Evolutionary conservation across 805 yeast species (phyloP).

Genomic region (Lachancea meyersii): DNA sequence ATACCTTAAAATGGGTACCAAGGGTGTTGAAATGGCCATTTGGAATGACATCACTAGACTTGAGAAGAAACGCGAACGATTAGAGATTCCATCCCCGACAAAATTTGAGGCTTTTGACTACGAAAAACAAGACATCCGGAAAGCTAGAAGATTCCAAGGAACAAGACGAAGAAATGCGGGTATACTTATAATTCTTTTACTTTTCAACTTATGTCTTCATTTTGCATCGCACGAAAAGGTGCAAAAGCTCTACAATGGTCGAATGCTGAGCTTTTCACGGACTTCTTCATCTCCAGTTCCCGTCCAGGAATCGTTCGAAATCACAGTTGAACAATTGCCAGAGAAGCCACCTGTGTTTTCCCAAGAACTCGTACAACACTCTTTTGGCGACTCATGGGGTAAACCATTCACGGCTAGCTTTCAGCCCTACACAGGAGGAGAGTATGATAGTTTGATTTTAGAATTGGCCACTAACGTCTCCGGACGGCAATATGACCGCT

Average conservation of each 20-base stretch:
- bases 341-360: constrained; percentile 35
- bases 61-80: too few species aligned
- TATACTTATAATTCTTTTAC: not conserved
- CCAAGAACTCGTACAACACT: constrained; percentile 38
- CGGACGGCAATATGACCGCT: constrained; percentile 61
- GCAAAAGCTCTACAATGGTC: not conserved
- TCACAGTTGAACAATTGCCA: constrained; percentile 11
- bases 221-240: not conserved
- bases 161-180: not conserved
- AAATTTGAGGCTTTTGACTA: not conserved
- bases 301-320: constrained; percentile 11
- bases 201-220: not conserved
- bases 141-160: not conserved
- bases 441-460: constrained; percentile 49
- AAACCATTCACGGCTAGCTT: constrained; percentile 41
- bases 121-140: constrained; percentile 1
- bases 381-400: constrained; percentile 60
- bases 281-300: not conserved
- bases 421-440: constrained; percentile 39
- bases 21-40: constrained; percentile 11
- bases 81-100: not conserved
- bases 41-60: constrained; percentile 2
- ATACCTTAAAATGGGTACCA: constrained; percentile 9
- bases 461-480: constrained; percentile 46
- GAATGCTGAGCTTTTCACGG: not conserved